A percentile compares a stretch with the other conserved stretches of the same genome.
These are phyloP conservation scores for Durusdinium trenchii DNA, from an alignment of 73 alveolate genomes.

Conservation along the genomic window DNA sequence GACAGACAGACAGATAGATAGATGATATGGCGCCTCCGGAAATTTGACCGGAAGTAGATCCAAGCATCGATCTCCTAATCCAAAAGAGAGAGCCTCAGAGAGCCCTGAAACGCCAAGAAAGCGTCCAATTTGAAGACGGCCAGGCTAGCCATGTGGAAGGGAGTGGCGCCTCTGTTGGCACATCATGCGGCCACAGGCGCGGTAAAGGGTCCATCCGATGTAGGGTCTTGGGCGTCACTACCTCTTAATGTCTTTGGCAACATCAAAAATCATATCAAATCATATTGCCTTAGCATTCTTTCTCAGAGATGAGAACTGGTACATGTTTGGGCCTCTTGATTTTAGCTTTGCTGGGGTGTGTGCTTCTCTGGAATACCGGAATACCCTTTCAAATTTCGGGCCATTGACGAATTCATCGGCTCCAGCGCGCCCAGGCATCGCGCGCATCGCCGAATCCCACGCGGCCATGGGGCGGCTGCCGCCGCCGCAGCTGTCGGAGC, in stretches of 20 bases:
- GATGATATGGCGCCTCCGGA: too few species aligned
- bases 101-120: too few species aligned
- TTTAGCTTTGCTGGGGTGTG: neutral
- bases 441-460: constrained; percentile 93
- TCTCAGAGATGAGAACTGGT: neutral
- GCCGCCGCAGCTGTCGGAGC: constrained; percentile 93
- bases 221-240: too few species aligned
- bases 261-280: neutral
- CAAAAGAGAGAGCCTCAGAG: too few species aligned
- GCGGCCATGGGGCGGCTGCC: constrained; percentile 94
- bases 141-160: constrained; percentile 95
- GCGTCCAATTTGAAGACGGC: neutral
- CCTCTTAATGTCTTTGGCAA: too few species aligned
- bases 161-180: constrained; percentile 78
- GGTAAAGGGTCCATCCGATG: too few species aligned
- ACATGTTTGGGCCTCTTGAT: neutral
- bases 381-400: neutral
- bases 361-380: neutral
- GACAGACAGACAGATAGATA: too few species aligned
- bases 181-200: constrained; percentile 86
- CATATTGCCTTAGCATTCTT: neutral
- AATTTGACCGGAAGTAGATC: too few species aligned
- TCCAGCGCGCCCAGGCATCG: constrained; percentile 53
- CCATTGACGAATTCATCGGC: neutral
- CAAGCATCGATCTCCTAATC: too few species aligned